Evolutionary conservation across 805 yeast genomes (phyloP).

Genomic region (Maudiozyma saulgeensis): DNA sequence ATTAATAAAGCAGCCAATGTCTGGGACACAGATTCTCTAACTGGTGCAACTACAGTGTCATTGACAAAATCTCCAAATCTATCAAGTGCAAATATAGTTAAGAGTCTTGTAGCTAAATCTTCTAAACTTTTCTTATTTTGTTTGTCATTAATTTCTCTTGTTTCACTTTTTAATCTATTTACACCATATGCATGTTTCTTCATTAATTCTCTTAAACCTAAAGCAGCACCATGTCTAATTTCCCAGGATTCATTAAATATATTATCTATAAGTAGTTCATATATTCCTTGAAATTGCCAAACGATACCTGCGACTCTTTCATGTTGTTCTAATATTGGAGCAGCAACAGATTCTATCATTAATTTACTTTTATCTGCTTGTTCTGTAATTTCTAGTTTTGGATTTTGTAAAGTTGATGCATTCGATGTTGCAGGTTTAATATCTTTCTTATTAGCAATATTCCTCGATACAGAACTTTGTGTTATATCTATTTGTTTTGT

Average conservation of each 20-base stretch:
- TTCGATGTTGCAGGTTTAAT: conserved; percentile 8
- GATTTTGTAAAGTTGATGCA: conserved; percentile 23
- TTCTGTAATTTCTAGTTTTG: conserved; percentile 55
- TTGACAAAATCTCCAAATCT: conserved; percentile 95
- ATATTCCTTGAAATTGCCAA: conserved; percentile 94
- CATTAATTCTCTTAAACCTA: conserved; percentile 70
- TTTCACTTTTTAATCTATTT: conserved; percentile 64
- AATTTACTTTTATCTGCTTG: conserved; percentile 74
- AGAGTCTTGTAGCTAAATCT: conserved; percentile 75
- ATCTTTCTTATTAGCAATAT: conserved; percentile 23
- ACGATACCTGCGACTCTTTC: conserved; percentile 62
- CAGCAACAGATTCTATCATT: conserved; percentile 71
- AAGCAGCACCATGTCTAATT: conserved; percentile 87
- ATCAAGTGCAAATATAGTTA: conserved; percentile 84
- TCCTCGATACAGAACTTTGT: conserved; percentile 56
- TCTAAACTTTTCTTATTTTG: conserved; percentile 67
- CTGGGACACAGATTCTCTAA: conserved; percentile 93
- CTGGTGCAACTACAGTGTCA: conserved; percentile 97
- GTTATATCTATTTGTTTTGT: conserved; percentile 57
- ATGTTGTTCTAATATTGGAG: conserved; percentile 62
- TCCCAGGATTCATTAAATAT: conserved; percentile 88
- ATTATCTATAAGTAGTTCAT: conserved; percentile 69
- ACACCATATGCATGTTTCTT: conserved; percentile 79
- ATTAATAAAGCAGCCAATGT: conserved; percentile 78
- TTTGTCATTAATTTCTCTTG: conserved; percentile 49